A percentile compares a stretch with the other conserved stretches of the same genome.
These are phyloP conservation scores for Suhomyces panamericanus DNA, from an alignment of 1,139 yeast genomes.

Conservation along the genomic window DNA sequence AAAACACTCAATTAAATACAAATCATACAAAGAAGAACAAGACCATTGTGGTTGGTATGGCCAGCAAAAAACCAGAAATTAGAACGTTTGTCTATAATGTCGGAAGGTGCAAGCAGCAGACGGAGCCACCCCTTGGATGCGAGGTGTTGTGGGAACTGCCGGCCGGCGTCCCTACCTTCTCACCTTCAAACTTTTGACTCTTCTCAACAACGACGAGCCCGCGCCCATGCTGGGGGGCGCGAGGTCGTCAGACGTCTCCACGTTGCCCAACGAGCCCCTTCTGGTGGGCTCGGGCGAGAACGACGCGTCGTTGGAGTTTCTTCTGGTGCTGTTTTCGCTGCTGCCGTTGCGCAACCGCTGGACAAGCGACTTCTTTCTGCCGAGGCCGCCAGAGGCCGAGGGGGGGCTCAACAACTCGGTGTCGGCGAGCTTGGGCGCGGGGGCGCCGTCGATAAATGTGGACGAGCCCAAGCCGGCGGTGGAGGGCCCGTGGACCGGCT, in stretches of 20 bases:
- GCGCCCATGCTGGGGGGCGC: constrained; percentile 17
- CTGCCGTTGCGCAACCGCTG: constrained; percentile 58
- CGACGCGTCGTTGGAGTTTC: constrained; percentile 35
- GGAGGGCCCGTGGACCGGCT: constrained; percentile 78
- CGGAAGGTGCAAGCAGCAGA: neutral
- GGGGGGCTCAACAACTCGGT: constrained; percentile 29
- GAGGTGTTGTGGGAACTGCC: constrained; percentile 1
- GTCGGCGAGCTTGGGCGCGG: constrained; percentile 60
- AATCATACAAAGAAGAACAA: constrained; percentile 6
- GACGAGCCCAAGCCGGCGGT: constrained; percentile 90
- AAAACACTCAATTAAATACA: constrained; percentile 5
- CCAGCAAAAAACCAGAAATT: constrained; percentile 7
- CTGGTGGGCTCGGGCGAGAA: constrained; percentile 19
- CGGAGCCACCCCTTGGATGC: too few relatives aligned
- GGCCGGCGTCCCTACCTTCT: constrained; percentile 32
- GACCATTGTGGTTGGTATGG: constrained; percentile 5
- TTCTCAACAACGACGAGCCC: constrained; percentile 57
- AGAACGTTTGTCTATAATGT: constrained; percentile 5
- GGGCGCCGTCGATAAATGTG: constrained; percentile 94
- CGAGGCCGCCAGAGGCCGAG: constrained; percentile 41
- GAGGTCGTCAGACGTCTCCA: constrained; percentile 14
- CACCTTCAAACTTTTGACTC: constrained; percentile 87
- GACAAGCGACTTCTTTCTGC: constrained; percentile 74
- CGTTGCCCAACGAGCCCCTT: constrained; percentile 23
- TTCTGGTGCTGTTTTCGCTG: constrained; percentile 34